Evolutionary conservation across 768 basidiomycete species (phyloP).

Genomic region (Leucocoprinus leucothites): DNA sequence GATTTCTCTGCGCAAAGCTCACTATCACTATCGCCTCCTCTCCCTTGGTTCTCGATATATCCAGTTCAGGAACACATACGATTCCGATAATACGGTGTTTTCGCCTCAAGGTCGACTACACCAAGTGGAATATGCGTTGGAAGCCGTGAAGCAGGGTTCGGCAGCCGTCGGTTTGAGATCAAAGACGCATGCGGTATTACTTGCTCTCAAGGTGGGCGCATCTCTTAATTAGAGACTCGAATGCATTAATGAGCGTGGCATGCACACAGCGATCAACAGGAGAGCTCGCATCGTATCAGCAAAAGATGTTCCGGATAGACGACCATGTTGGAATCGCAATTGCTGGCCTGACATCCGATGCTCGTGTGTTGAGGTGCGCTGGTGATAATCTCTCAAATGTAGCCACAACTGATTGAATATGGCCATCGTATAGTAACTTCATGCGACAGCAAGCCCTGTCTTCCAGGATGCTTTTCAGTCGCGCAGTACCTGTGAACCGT

Average conservation of each 20-base stretch:
- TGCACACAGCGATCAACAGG: constrained; percentile 84
- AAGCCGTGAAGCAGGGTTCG: constrained; percentile 99
- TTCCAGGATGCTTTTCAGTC: constrained; percentile 92
- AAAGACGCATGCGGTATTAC: constrained; percentile 89
- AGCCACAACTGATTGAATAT: not conserved
- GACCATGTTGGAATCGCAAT: constrained; percentile 99
- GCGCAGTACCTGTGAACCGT: constrained; percentile 91
- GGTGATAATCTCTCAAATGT: not conserved
- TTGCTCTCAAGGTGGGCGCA: constrained; percentile 81
- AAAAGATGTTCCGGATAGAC: constrained; percentile 99
- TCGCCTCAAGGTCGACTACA: constrained; percentile 95
- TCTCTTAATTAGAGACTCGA: not conserved
- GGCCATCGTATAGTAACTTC: constrained; percentile 68
- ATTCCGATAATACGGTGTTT: constrained; percentile 98
- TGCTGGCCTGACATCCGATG: constrained; percentile 97
- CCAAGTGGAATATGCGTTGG: constrained; percentile 97
- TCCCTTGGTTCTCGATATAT: constrained; percentile 24
- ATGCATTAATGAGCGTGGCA: not conserved
- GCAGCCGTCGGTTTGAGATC: constrained; percentile 97
- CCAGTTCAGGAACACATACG: constrained; percentile 94
- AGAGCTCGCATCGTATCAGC: constrained; percentile 98
- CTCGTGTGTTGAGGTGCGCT: constrained; percentile 88
- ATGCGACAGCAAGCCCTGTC: constrained; percentile 99
- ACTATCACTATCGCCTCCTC: not conserved
- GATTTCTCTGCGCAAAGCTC: no score